A percentile compares a stretch with the other conserved stretches of the same genome.
Conservation (phyloP, 2,329 filamentous ascomycete species). For the Penicillium crustosum region DNA sequence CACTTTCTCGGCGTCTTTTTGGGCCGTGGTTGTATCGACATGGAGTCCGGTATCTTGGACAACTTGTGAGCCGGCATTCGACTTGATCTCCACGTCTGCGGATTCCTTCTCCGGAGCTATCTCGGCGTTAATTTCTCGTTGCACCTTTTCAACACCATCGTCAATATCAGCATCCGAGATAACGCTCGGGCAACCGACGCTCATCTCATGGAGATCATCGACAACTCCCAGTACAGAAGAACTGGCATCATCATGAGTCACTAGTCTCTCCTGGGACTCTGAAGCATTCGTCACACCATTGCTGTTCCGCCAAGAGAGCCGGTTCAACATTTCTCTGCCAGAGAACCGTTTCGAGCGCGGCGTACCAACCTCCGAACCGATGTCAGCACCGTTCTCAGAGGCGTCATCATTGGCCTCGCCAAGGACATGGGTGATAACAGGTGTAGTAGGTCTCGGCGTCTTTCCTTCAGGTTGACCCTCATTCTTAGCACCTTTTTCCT, state of each 20-base stretch:
- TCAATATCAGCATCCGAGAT: constrained; percentile 7
- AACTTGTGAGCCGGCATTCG: neutral
- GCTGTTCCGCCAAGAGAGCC: constrained; percentile 27
- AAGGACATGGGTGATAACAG: constrained; percentile 18
- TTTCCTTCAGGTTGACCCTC: neutral
- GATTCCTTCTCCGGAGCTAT: neutral
- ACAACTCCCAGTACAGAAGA: constrained; percentile 29
- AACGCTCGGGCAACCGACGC: constrained; percentile 20
- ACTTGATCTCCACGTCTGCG: neutral
- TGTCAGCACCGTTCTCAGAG: constrained; percentile 66
- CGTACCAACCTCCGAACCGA: constrained; percentile 38
- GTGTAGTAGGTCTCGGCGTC: constrained; percentile 3
- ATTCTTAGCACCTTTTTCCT: neutral
- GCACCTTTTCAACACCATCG: neutral
- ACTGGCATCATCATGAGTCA: constrained; percentile 18
- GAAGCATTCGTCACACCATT: constrained; percentile 22
- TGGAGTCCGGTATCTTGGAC: neutral
- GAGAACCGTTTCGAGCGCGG: constrained; percentile 34
- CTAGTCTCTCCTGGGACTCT: constrained; percentile 38
- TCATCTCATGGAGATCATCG: constrained; percentile 26
- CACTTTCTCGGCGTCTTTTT: neutral
- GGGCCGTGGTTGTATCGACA: neutral
- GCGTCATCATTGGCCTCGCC: constrained; percentile 48
- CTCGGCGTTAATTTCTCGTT: neutral
- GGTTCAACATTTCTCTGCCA: constrained; percentile 29